These are phyloP conservation scores for Pseudomicrostroma phylloplanum DNA, from an alignment of 1,284 basidiomycete species.

Conservation along the genomic window DNA sequence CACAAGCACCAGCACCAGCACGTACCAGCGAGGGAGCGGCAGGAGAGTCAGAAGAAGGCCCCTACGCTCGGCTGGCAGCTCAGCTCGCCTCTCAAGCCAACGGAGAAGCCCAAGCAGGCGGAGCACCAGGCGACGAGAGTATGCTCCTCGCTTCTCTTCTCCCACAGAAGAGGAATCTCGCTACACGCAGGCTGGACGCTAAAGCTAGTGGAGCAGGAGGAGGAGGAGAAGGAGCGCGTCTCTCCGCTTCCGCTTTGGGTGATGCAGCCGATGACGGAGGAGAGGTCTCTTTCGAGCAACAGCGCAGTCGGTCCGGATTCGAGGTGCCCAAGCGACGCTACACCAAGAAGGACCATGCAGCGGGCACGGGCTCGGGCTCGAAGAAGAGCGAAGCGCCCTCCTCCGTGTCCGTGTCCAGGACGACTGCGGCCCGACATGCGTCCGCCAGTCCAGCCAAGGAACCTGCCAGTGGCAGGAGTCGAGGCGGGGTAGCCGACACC, in stretches of 20 bases:
- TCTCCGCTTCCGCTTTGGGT: too few relatives aligned
- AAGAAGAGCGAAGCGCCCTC: neutral
- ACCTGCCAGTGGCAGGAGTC: neutral
- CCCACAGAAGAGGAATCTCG: neutral
- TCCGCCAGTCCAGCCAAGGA: neutral
- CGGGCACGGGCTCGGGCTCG: neutral
- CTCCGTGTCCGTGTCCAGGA: too few relatives aligned
- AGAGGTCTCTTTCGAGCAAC: neutral
- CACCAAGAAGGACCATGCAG: neutral
- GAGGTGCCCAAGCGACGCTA: constrained; percentile 4
- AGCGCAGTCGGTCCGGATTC: neutral
- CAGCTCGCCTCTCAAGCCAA: neutral
- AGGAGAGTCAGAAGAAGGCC: neutral
- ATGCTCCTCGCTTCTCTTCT: neutral
- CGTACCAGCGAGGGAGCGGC: neutral
- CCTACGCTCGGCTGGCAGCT: neutral
- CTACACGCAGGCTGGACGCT: constrained; percentile 1
- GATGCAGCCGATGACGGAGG: neutral
- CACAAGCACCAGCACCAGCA: neutral
- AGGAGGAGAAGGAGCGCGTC: neutral
- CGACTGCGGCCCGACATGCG: too few relatives aligned
- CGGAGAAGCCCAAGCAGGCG: neutral
- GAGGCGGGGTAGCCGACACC: neutral
- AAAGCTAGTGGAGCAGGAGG: neutral
- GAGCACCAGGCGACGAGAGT: constrained; percentile 1